A percentile compares a stretch with the other conserved stretches of the same genome.
Conservation (phyloP, 306 rosid genomes). For the Neltuma alba region DNA sequence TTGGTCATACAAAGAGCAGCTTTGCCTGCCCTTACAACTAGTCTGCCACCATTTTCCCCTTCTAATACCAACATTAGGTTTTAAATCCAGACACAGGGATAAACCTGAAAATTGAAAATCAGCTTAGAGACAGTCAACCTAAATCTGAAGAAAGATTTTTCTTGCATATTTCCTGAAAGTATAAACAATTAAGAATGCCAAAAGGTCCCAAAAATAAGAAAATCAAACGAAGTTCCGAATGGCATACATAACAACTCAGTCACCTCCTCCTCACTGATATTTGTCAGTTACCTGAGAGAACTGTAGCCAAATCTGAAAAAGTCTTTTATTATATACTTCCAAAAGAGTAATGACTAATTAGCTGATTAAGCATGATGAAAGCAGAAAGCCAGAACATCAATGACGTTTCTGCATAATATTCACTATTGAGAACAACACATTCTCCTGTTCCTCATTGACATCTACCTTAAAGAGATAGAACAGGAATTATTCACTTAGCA, state of each 20-base stretch:
- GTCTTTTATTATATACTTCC: not conserved
- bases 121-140: constrained; percentile 17
- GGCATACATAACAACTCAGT: constrained; percentile 12
- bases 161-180: not conserved
- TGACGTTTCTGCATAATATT: constrained; percentile 1
- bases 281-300: not conserved
- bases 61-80: constrained; percentile 47
- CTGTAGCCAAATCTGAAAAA: constrained; percentile 18
- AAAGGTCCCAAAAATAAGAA: not conserved
- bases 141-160: constrained; percentile 9
- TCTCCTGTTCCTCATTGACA: not conserved
- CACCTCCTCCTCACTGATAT: not conserved
- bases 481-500: too few species aligned
- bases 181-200: not conserved
- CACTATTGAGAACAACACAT: not conserved
- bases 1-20: constrained; percentile 79
- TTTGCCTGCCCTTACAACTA: constrained; percentile 89
- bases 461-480: not conserved
- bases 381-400: not conserved
- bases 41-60: constrained; percentile 51
- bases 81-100: constrained; percentile 65
- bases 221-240: constrained; percentile 9
- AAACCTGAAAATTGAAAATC: constrained; percentile 48
- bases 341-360: not conserved
- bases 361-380: not conserved